Conservation (phyloP, 768 basidiomycete genomes). For the Cystobasidium onofrii region DNA sequence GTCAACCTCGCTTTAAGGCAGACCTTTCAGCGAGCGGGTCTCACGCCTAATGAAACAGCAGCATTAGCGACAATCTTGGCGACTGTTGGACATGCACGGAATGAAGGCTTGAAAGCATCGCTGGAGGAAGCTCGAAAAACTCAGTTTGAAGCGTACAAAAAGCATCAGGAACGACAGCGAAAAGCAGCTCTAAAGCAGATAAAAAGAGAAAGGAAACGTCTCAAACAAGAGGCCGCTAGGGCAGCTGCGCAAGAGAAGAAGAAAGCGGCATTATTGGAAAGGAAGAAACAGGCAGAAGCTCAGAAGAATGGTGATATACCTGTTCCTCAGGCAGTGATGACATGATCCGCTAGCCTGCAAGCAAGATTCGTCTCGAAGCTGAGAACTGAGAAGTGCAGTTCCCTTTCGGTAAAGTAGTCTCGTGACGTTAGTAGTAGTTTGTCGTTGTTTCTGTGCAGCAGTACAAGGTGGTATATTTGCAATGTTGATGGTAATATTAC, state of each 20-base stretch:
- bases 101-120: slow-evolving; percentile 6
- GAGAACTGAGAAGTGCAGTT: too few species aligned
- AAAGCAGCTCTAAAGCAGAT: slow-evolving; percentile 1
- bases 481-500: not conserved
- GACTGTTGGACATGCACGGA: slow-evolving; percentile 5
- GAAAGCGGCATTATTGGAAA: not conserved
- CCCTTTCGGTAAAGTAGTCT: too few species aligned
- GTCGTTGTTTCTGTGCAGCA: not conserved
- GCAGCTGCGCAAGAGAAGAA: not conserved
- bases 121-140: slow-evolving; percentile 3
- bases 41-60: slow-evolving; percentile 1
- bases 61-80: slow-evolving; percentile 23
- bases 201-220: not conserved
- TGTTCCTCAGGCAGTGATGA: slow-evolving; percentile 8
- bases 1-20: slow-evolving; percentile 4
- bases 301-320: not conserved
- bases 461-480: not conserved
- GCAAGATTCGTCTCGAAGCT: too few species aligned
- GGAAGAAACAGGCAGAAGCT: slow-evolving; percentile 8
- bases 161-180: slow-evolving; percentile 1
- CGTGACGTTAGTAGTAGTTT: too few species aligned
- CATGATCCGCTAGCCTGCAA: not conserved
- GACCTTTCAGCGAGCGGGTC: slow-evolving; percentile 16
- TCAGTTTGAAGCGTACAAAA: slow-evolving; percentile 12
- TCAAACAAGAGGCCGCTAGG: not conserved